Conservation (phyloP, 2,329 filamentous ascomycete genomes). For the Ophiobolus disseminans region DNA sequence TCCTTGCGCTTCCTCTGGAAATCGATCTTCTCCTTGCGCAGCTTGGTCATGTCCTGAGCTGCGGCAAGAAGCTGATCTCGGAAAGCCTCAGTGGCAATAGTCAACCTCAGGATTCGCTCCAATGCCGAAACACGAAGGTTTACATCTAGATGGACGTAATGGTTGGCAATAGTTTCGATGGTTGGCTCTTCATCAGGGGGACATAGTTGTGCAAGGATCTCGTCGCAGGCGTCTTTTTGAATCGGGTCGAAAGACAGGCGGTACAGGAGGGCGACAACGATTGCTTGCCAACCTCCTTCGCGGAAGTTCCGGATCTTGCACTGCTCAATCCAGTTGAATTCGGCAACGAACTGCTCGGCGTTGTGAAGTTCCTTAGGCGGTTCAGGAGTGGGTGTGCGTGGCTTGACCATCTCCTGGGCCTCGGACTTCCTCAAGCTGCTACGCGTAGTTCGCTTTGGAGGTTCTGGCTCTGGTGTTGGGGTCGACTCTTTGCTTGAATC, state of each 20-base stretch:
- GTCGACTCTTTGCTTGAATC: slow-evolving; percentile 61
- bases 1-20: slow-evolving; percentile 79
- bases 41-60: slow-evolving; percentile 90
- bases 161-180: slow-evolving; percentile 72
- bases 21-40: slow-evolving; percentile 95
- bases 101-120: slow-evolving; percentile 85
- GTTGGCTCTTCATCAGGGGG: slow-evolving; percentile 78
- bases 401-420: slow-evolving; percentile 61
- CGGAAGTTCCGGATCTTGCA: slow-evolving; percentile 83
- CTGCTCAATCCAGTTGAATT: slow-evolving; percentile 85
- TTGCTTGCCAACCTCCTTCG: slow-evolving; percentile 89
- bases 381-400: slow-evolving; percentile 49
- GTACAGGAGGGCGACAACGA: slow-evolving; percentile 84
- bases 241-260: slow-evolving; percentile 80
- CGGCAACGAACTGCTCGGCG: slow-evolving; percentile 76
- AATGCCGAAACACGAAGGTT: slow-evolving; percentile 82
- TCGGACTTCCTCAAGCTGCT: slow-evolving; percentile 86
- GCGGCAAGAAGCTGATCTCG: slow-evolving; percentile 90
- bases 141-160: slow-evolving; percentile 79
- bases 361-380: slow-evolving; percentile 59
- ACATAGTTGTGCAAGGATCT: slow-evolving; percentile 80
- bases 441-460: slow-evolving; percentile 79
- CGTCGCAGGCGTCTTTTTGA: slow-evolving; percentile 75
- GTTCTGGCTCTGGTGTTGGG: slow-evolving; percentile 67
- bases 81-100: slow-evolving; percentile 83